phyloP scores from a whole-genome alignment of 2,329 filamentous ascomycete species.

The Scedosporium aurantiacum region DNA sequence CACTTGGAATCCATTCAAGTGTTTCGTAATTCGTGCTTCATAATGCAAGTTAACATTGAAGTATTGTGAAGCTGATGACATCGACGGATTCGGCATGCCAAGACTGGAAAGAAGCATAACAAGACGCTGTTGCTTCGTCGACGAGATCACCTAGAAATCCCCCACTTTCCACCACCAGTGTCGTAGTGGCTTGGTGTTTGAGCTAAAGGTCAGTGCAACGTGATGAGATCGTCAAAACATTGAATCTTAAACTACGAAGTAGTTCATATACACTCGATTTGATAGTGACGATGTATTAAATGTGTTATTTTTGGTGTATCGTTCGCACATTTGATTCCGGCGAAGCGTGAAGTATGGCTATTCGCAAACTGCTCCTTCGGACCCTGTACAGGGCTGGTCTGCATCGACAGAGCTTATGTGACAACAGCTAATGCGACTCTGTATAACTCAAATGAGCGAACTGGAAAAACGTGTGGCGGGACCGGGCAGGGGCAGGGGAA shows the following conservation, averaged over 20 bases:
- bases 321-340: no score
- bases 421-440: not conserved
- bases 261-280: not conserved
- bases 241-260: not conserved
- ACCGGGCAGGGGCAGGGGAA: not conserved
- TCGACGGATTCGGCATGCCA: not conserved
- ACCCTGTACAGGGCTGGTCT: not conserved
- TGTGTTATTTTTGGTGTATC: no score
- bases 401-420: not conserved
- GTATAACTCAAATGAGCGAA: not conserved
- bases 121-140: not conserved
- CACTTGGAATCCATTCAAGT: no score
- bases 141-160: not conserved
- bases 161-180: constrained; percentile 2
- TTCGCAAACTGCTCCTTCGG: no score
- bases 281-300: no score
- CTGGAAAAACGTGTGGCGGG: not conserved
- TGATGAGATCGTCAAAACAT: not conserved
- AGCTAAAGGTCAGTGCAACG: not conserved
- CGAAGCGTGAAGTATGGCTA: no score
- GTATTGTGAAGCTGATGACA: no score
- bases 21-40: no score
- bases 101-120: not conserved
- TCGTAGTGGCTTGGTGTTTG: not conserved
- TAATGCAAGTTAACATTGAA: no score